Evolutionary conservation across 78 protist species (phyloP).

Genomic region (Dictyostelium capitatum): DNA sequence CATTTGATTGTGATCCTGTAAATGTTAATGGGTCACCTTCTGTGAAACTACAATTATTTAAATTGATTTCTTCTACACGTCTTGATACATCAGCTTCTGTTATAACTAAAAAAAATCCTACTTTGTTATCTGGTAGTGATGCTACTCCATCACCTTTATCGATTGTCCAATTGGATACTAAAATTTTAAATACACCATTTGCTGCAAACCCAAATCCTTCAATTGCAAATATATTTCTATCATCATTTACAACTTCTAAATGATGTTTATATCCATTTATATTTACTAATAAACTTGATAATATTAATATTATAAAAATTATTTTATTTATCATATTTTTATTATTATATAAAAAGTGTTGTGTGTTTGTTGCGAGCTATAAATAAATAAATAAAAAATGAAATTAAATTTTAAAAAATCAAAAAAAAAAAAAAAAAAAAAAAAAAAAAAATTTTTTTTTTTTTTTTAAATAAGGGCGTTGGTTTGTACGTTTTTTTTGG

Average conservation of each 20-base stretch:
- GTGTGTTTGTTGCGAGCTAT: too few species aligned
- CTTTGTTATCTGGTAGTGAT: not conserved
- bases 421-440: not conserved
- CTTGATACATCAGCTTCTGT: slow-evolving; percentile 6
- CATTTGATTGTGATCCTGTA: not conserved
- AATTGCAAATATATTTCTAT: slow-evolving; percentile 21
- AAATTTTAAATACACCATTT: slow-evolving; percentile 28
- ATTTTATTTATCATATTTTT: not conserved
- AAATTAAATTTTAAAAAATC: not conserved
- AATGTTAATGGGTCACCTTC: not conserved
- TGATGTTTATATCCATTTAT: slow-evolving; percentile 49
- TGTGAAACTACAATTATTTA: not conserved
- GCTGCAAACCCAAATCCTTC: slow-evolving; percentile 68
- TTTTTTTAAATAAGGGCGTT: too few species aligned
- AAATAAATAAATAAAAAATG: too few species aligned
- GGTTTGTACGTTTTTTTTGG: too few species aligned
- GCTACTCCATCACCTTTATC: not conserved
- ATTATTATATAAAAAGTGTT: not conserved
- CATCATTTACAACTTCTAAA: slow-evolving; percentile 48
- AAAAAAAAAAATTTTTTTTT: not conserved
- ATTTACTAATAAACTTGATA: not conserved
- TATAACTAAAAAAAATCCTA: slow-evolving; percentile 18
- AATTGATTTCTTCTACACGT: slow-evolving; percentile 6
- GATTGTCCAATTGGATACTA: slow-evolving; percentile 55
- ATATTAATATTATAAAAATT: not conserved